Base-by-base conservation (phyloP, 768 basidiomycete genomes). In the Sistotremastrum suecicum region DNA sequence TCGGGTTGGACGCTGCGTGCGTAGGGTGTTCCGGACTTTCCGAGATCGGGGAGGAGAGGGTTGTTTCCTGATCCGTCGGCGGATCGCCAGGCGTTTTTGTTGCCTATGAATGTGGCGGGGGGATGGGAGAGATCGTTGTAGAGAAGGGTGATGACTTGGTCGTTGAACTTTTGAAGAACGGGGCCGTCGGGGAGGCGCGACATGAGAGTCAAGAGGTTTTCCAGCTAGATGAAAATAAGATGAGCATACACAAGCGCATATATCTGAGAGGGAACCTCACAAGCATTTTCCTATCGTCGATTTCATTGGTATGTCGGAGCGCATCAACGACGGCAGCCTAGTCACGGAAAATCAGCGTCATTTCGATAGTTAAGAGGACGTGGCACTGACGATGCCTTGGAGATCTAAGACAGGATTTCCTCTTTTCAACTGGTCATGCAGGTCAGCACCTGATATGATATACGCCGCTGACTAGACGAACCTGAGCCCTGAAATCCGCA, bases 61-160 rank as follows among this genome's bases (percentile, higher is more conserved):
- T 63, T 67, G 54, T 69, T 66, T 44, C 57, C 46, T 8, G 58
- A 54, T 9, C 67, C 67, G 49, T 67, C 64, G 4, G 65, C 60
- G 4, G 58, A 6, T 44, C 67, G 60, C 47, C 44, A 55, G 11
- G 43, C 35, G 10, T 83, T 78, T 20, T 77, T 72, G 41, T 78
- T 75, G 5, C 34, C 29, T 32, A 10, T 41, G n/a, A 11, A 28
- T 32, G 11, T 47, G 42, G 59, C 61, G 7, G 82, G 78, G 4
- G 84, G 84, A 50, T 85, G 85, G 3, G 83, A 83, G 34, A 89
- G 72, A 59, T 86, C 86, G 49, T 80, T 76, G 67, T 79, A 86
- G 37, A 86, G 80, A 82, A 58, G 37, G 49, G 33, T 20, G 41
- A 50, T 32, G 37, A 47, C 49, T 38, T 37, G 35, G 49, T 37